phyloP scores from a whole-genome alignment of 1,284 basidiomycete genomes.

The Heliocybe sulcata region DNA sequence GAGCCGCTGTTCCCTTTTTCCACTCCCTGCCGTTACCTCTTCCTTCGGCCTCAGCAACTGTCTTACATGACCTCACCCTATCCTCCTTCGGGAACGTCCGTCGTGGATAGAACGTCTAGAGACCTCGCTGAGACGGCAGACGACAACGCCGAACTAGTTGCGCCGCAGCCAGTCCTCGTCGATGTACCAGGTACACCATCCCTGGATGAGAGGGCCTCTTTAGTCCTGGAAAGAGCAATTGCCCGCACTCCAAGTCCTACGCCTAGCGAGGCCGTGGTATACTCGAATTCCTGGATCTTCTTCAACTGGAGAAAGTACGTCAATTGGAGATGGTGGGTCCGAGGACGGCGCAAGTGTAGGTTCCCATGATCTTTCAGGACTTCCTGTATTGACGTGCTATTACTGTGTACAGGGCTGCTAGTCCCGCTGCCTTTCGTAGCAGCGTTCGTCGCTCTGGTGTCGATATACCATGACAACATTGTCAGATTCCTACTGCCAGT shows the following conservation, averaged over 20 bases:
- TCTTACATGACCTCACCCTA: too few relatives aligned
- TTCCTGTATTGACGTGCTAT: background rate
- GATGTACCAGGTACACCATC: background rate
- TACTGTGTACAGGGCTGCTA: background rate
- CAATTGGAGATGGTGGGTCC: slow-evolving; percentile 40
- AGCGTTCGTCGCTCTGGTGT: slow-evolving; percentile 42
- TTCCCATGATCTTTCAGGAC: slow-evolving; percentile 8
- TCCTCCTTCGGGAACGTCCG: too few relatives aligned
- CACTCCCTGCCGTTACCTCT: too few relatives aligned
- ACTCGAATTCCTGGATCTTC: slow-evolving; percentile 18
- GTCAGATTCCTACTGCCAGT: slow-evolving; percentile 49
- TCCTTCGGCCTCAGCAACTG: too few relatives aligned
- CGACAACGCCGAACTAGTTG: background rate
- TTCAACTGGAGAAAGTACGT: slow-evolving; percentile 36
- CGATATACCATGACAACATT: slow-evolving; percentile 49
- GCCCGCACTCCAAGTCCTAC: slow-evolving; percentile 33
- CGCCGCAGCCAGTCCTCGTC: background rate
- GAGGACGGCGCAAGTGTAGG: slow-evolving; percentile 43
- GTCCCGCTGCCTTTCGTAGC: slow-evolving; percentile 13
- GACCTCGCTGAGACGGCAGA: background rate
- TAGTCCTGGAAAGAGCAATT: slow-evolving; percentile 12
- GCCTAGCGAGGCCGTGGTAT: slow-evolving; percentile 28
- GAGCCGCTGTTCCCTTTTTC: too few relatives aligned
- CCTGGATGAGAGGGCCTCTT: background rate
- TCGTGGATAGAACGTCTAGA: background rate